Base-by-base conservation (phyloP, 768 basidiomycete species). In the Candolleomyces aberdarensis region DNA sequence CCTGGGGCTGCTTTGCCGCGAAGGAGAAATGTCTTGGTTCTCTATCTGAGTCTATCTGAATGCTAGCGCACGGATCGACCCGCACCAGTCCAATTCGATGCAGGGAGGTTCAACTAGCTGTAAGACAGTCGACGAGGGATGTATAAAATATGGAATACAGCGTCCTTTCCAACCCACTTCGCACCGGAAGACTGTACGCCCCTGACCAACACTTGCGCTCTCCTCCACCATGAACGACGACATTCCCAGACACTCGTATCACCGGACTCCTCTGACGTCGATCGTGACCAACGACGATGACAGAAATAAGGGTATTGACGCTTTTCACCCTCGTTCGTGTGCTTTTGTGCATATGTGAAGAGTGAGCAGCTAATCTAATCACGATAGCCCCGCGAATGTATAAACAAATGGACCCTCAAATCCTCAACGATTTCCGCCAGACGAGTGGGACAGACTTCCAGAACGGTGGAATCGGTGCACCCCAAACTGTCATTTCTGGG, bases 291-390 rank as follows among this genome's bases (percentile, higher is more conserved):
- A 61, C 54, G 60, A 61, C 43, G 59, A 54, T 46, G 60, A 61
- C 44, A 55, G 60, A 43, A 41, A 61, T 53, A 61, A 61, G 78
- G 68, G 58, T 79, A 81, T 7, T 79, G 71, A 17, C 72, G 74
- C 61, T 73, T 78, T 56, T 82, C 84, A 63, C 77, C 82, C 55
- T 78, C 78, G 57, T 74, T 74, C 11, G 60, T 58, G 65, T 76
- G 78, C 64, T 75, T 76, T 49, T 36, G 60, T 61, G 59, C 59
- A 52, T 20, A 56, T 61, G 60, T 61, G 60, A 61, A 61, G 60
- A 54, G 60, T 43, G n/a, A 44, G 22, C 17, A 46, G 48, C 20
- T 32, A 40, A 32, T 47, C 57, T 48, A 41, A 61, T 54, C 52
- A 54, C 52, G 52, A 54, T 39, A 61, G 60, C 60, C 17, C 46